These are phyloP conservation scores for Trichoderma atroviride DNA, from an alignment of 2,329 filamentous ascomycete species.

Conservation along the genomic window DNA sequence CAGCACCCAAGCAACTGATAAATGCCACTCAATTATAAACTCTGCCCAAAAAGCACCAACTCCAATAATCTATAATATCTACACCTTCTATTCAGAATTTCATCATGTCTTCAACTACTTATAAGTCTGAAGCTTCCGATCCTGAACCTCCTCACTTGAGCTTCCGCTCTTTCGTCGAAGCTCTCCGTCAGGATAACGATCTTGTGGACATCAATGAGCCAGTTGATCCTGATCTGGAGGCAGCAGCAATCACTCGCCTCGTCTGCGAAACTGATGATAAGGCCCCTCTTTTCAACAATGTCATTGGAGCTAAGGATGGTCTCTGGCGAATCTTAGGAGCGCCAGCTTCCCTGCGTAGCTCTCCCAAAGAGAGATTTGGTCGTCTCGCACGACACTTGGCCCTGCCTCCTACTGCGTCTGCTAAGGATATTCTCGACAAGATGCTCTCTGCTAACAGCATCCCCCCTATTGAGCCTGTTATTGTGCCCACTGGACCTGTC, in stretches of 20 bases:
- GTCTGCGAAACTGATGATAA: conserved; percentile 50
- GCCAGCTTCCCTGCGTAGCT: conserved; percentile 43
- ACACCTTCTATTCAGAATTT: background rate
- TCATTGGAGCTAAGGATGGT: conserved; percentile 50
- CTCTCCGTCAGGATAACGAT: conserved; percentile 46
- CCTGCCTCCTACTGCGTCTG: conserved; percentile 42
- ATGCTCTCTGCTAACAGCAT: conserved; percentile 35
- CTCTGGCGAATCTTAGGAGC: conserved; percentile 53
- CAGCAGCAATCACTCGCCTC: conserved; percentile 48
- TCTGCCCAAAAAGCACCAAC: background rate
- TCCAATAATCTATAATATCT: background rate
- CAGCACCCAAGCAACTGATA: background rate
- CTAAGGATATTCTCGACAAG: conserved; percentile 45
- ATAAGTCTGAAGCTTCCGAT: background rate
- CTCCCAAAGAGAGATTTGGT: conserved; percentile 41
- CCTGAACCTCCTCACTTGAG: conserved; percentile 36
- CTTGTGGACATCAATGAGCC: conserved; percentile 48
- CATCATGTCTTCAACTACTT: background rate
- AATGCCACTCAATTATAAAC: too few species aligned
- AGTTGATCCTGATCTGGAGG: conserved; percentile 50
- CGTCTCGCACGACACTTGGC: conserved; percentile 47
- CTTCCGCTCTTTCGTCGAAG: conserved; percentile 51
- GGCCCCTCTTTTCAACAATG: conserved; percentile 55
- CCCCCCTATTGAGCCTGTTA: background rate
- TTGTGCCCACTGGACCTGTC: background rate